Evolutionary conservation across 768 basidiomycete genomes (phyloP), one percentile per base, ranked within the genome.

Genomic region (Russula sp.): DNA sequence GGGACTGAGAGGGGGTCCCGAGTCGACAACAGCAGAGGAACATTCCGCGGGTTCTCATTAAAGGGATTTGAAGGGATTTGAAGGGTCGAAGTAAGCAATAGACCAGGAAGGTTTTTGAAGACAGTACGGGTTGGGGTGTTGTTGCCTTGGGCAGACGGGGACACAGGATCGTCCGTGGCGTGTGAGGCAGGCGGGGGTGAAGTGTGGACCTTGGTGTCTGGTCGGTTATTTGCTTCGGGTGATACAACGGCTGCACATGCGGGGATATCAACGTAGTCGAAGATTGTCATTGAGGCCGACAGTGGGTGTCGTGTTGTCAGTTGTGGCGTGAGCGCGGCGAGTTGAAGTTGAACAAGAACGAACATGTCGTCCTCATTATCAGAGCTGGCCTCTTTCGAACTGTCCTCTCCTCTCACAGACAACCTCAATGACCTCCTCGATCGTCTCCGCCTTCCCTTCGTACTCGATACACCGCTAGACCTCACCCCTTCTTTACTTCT

Each of bases 1-100:
- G 86, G 89, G 4, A 96, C 76, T 1, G 90, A 91, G 5, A 96
- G 80, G 0, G 90, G 83, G 69, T 89, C 89, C 32, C 78, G 77
- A 1, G 82, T 82, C 20, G 83, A 84, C 16, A 90, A 70, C 32
- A 89, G 74, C 2, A 75, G 75, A 62, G 63, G 67, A 40, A 65
- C 58, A 63, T 75, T 71, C 57, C 74, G 67, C 46, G 61, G 70
- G 64, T 67, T 57, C 42, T 52, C 58, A 44, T 44, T 24, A 0
- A 34, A n/a, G 2, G 30, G 5, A 38, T 36, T 50, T 24, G 67
- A 49, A 18, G 69, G 48, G 4, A 69, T 61, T 56, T 65, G 69
- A 53, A 69, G 61, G n/a, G 68, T 46, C 2, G 67, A 68, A 5
- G 61, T 42, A 18, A 69, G 63, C 30, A 65, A 63, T 18, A 64